Evolutionary conservation across 805 yeast species (phyloP), one percentile per base, ranked within the genome.

Genomic region (Pichia gijzeniarum): DNA sequence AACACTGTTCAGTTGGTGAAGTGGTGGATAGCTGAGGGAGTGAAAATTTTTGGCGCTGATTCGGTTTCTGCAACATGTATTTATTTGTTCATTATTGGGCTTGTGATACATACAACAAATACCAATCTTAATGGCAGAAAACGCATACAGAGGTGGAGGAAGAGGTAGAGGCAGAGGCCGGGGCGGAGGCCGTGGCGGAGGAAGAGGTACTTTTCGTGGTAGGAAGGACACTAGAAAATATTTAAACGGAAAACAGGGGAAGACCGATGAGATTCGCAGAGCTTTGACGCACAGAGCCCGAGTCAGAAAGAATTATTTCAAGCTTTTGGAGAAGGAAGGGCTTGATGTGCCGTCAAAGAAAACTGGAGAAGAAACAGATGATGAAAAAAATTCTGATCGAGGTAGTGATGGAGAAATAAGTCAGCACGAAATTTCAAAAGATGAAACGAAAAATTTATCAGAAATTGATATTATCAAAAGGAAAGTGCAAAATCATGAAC

Each of bases 281-380:
- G 82, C 93, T 12, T 73, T 90, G 52, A 74, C 77, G 0, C 95
- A 88, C 58, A 76, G 88, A 50, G 86, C 96, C 13, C 74, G 93
- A 56, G 73, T 90, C 53, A 78, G 87, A 68, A 85, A 82, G 62
- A 80, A 77, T 41, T 90, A 90, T 59, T 80, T 86, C 70, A 88
- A 89, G 61, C 69, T 87, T 44, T 62, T 88, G 35, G 85, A 85
- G 51, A 74, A 77, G 42, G 89, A 85, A 54, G 95, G 90, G 1
- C 73, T 74, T 41, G 53, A 64, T 4, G 69, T 74, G 10, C 82
- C 83, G 2, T 76, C 70, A 18, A 48, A 38, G 14, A 45, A 50
- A 4, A 46, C 34, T 8, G 25, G 21, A 28, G 52, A 54, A 5
- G 52, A 57, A 25, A 54, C 52, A 21, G 50, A 51, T n/a, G 48